phyloP scores from a whole-genome alignment of 768 basidiomycete species.

The Boletus huronensis region DNA sequence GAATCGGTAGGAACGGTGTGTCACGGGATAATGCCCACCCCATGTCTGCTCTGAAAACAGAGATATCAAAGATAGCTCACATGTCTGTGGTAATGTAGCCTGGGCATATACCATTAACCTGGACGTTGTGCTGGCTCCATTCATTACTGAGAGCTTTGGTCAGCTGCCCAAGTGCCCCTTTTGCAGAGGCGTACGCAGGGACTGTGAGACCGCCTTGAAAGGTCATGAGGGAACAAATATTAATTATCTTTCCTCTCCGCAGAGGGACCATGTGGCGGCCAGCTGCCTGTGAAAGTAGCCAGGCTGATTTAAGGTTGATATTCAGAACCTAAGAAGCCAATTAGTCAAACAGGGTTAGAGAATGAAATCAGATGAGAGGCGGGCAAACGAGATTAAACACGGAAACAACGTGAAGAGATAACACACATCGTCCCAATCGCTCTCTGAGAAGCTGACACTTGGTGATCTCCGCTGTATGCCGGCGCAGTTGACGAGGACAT shows the following conservation, averaged over 20 bases:
- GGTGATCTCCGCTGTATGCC: slow-evolving; percentile 59
- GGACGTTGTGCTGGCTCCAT: slow-evolving; percentile 85
- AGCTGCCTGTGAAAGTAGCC: slow-evolving; percentile 82
- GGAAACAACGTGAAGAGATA: slow-evolving; percentile 30
- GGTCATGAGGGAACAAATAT: slow-evolving; percentile 53
- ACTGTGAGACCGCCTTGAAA: slow-evolving; percentile 64
- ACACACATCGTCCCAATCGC: slow-evolving; percentile 70
- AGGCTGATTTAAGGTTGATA: slow-evolving; percentile 85
- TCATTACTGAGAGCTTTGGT: slow-evolving; percentile 92
- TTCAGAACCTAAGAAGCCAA: slow-evolving; percentile 59
- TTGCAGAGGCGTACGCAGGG: slow-evolving; percentile 90
- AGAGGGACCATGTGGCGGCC: slow-evolving; percentile 84
- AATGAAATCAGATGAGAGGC: slow-evolving; percentile 7
- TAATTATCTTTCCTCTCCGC: slow-evolving; percentile 69
- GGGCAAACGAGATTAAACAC: slow-evolving; percentile 4
- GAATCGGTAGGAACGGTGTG: not conserved
- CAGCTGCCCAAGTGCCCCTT: slow-evolving; percentile 80
- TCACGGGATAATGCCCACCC: slow-evolving; percentile 8
- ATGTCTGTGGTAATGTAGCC: slow-evolving; percentile 91
- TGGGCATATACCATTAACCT: slow-evolving; percentile 85
- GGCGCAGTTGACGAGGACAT: slow-evolving; percentile 69
- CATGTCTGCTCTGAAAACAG: slow-evolving; percentile 1
- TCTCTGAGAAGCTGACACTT: slow-evolving; percentile 60
- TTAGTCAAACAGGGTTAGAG: slow-evolving; percentile 7
- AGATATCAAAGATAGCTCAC: slow-evolving; percentile 39